Conservation (phyloP, 352 stramenopile genomes). For the Phytophthora hibernalis region DNA sequence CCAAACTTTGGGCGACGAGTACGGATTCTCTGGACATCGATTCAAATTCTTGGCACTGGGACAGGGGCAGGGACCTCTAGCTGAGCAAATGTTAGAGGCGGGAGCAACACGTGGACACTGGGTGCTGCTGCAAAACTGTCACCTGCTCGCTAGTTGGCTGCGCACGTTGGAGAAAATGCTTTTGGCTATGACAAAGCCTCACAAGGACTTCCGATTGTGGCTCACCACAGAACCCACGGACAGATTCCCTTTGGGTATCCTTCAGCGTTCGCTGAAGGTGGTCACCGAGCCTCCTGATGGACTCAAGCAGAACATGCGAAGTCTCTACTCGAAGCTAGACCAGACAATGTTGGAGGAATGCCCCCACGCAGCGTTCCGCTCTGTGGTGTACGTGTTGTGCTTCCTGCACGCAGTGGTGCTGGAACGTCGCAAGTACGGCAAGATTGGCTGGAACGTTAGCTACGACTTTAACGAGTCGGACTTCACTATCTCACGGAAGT, state of each 20-base stretch:
- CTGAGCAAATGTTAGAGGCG: conserved; percentile 94
- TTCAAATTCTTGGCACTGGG: conserved; percentile 95
- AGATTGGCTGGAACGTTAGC: conserved; percentile 97
- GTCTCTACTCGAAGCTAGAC: conserved; percentile 93
- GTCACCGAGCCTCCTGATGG: conserved; percentile 96
- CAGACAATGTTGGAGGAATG: conserved; percentile 93
- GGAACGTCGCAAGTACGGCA: conserved; percentile 96
- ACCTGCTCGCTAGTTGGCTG: conserved; percentile 95
- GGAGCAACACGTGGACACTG: conserved; percentile 88
- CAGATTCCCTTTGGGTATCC: conserved; percentile 94
- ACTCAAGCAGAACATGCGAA: conserved; percentile 97
- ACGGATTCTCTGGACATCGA: conserved; percentile 90
- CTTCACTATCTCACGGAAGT: conserved; percentile 93
- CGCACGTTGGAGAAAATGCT: conserved; percentile 94
- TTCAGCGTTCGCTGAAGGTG: conserved; percentile 95
- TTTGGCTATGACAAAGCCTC: conserved; percentile 89
- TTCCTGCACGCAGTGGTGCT: conserved; percentile 96
- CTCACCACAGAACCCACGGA: conserved; percentile 96
- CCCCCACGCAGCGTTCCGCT: conserved; percentile 91
- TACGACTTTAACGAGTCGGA: conserved; percentile 98
- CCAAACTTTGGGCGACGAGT: conserved; percentile 91
- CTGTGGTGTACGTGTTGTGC: conserved; percentile 95
- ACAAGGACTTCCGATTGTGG: conserved; percentile 96
- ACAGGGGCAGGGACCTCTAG: conserved; percentile 94
- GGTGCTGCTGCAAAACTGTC: conserved; percentile 96